Base-by-base conservation (phyloP, 192 early-diverging fungal genomes). In the Entrophospora sp. region DNA sequence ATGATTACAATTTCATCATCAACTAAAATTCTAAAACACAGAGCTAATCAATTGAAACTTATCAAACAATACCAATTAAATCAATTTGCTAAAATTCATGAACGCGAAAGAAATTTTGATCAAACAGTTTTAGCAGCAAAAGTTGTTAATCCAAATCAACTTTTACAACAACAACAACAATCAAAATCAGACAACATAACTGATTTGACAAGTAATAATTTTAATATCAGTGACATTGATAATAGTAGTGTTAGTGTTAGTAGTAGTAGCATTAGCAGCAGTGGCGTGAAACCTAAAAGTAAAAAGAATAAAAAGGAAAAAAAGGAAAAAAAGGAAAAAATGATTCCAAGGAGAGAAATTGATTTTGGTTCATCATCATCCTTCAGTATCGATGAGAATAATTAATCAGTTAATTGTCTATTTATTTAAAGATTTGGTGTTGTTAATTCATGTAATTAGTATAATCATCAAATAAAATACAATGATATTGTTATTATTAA, bases 111-210 rank as follows among this genome's bases (percentile, higher is more conserved):
- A 55, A 66, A 24, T 13, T 32, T 55, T 44, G 64, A 66, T 66
- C 34, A 66, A 43, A 66, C 64, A 20, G 49, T 66, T 28, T 66
- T 66, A 51, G 64, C 64, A 13, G 64, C 64, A 8, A 66, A 55
- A 55, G 27, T 66, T 16, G 51, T 55, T 1, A 36, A 57, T 1
- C 13, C 9, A 24, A 37, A 34, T 38, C 55, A 31, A 13, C 8
- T 34, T 38, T 8, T 18, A 9, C 6, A 36, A 13, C 32, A 16
- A 48, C 30, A 32, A 24, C 45, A 37, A 42, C 27, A 43, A 53
- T 28, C 52, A 42, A 6, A 38, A 16, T 18, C 6, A 14, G 61
- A 12, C n/a, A n/a, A n/a, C n/a, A n/a, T n/a, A n/a, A n/a, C n/a
- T n/a, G n/a, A n/a, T n/a, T n/a, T n/a, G n/a, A n/a, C n/a, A n/a